Conservation (phyloP, 352 stramenopile species). For the Plasmopara muralis region DNA sequence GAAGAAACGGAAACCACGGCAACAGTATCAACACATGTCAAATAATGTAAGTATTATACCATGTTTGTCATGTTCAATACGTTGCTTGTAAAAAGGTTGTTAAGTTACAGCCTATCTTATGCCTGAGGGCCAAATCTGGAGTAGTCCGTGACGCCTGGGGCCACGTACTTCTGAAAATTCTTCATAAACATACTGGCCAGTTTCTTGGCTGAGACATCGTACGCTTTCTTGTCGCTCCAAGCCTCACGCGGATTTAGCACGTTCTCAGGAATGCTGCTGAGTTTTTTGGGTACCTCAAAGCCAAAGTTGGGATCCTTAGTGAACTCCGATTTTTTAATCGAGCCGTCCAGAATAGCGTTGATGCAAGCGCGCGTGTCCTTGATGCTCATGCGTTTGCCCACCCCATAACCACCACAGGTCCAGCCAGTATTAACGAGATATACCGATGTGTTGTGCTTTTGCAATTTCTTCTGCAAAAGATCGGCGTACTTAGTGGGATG, state of each 20-base stretch:
- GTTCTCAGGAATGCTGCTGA: constrained; percentile 79
- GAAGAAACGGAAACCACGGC: neutral
- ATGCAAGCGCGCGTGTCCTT: constrained; percentile 95
- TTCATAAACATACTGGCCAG: constrained; percentile 94
- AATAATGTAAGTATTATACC: neutral
- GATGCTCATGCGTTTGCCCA: constrained; percentile 97
- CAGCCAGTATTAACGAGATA: constrained; percentile 98
- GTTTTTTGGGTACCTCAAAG: constrained; percentile 87
- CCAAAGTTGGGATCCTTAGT: constrained; percentile 90
- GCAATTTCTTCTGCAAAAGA: constrained; percentile 94
- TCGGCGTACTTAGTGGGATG: constrained; percentile 97
- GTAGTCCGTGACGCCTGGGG: constrained; percentile 93
- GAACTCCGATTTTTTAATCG: constrained; percentile 88
- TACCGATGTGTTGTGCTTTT: constrained; percentile 90
- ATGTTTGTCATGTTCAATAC: neutral
- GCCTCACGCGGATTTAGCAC: constrained; percentile 91
- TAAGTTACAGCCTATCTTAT: constrained; percentile 26
- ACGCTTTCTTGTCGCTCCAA: constrained; percentile 89
- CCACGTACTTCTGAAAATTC: constrained; percentile 97
- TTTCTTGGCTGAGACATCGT: constrained; percentile 89
- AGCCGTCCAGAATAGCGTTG: constrained; percentile 95
- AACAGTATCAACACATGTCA: neutral
- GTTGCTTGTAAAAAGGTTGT: neutral
- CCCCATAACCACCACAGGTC: constrained; percentile 93
- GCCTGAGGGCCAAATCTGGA: constrained; percentile 90